Base-by-base conservation (phyloP, 2,329 filamentous ascomycete genomes). In the Metarhizium album region DNA sequence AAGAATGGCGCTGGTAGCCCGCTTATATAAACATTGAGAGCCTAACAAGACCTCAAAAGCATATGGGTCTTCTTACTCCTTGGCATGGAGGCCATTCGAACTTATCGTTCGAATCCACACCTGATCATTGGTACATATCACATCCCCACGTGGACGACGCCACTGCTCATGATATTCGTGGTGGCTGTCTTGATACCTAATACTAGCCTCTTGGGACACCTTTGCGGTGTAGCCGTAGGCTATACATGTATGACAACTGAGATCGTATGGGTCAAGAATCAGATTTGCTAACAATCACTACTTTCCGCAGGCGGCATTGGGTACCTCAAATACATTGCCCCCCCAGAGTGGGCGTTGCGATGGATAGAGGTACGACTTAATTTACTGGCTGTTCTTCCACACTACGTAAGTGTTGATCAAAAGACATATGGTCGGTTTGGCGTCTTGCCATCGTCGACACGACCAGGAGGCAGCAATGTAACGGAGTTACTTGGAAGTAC, bases 351-450 rank as follows among this genome's bases (percentile, higher is more conserved):
- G 78, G 79, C 86, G 27, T 74, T 97, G 51, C 79, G 90, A 57
- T 97, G 86, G 83, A 77, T 96, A 50, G 93, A 98, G 70, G 81
- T 80, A 18, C 94, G 91, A 64, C 71, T 97, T 53, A 93, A 95
- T 62, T 75, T 97, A 9, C 74, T 95, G 22, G 87, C 83, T 20
- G 78, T 89, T 53, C 70, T 97, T 24, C 91, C 91, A 43, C 88
- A 95, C 68, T 97, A 95, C 62, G 86, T 97, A 46, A 94, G 87
- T 51, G 84, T 96, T 16, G 91, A 97, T 62, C 90, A 95, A 68
- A 96, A 95, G 75, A 95, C 88, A 5, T 95, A 91, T 62, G 91
- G 91, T 7, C 79, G 91, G 49, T 96, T 95, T 60, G 91, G 91
- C 2, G 86, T 96, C 14, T 72, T 97, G 51, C 91, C 90, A 2